Evolutionary conservation across 208 protist species (phyloP).

Genomic region (Balamuthia mandrillaris): DNA sequence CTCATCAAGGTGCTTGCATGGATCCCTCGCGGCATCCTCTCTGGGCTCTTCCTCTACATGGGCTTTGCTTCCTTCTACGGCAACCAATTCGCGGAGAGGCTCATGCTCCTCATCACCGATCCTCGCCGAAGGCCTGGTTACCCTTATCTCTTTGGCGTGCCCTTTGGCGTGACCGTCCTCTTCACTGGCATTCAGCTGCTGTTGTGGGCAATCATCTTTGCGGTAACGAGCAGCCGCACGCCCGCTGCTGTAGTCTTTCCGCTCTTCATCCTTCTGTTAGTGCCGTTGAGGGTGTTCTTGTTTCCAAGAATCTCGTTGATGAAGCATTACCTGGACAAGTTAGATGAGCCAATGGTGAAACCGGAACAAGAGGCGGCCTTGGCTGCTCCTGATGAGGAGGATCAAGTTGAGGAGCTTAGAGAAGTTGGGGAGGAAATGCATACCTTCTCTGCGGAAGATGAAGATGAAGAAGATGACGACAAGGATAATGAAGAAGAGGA

Average conservation of each 20-base stretch:
- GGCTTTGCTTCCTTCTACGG: slow-evolving; percentile 42
- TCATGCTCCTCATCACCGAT: slow-evolving; percentile 36
- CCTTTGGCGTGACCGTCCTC: neutral
- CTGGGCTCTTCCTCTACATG: slow-evolving; percentile 55
- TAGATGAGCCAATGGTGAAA: neutral
- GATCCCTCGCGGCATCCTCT: neutral
- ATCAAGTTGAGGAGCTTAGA: no score
- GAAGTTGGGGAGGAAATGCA: no score
- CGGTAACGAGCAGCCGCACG: neutral
- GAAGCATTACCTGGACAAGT: neutral
- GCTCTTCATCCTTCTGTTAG: slow-evolving; percentile 26
- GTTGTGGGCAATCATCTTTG: neutral
- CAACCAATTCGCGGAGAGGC: slow-evolving; percentile 49
- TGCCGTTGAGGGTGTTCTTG: slow-evolving; percentile 6
- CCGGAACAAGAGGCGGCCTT: no score
- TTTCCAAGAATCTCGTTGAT: neutral
- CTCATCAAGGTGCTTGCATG: neutral
- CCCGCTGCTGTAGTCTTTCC: slow-evolving; percentile 37
- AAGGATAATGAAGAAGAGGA: no score
- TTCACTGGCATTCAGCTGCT: neutral
- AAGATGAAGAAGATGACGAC: no score
- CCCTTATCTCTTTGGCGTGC: neutral
- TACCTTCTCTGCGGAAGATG: no score
- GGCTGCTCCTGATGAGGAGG: no score
- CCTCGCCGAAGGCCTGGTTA: neutral